Evolutionary conservation across 805 yeast species (phyloP), one percentile per base, ranked within the genome.

Genomic region (Suhomyces xylopsoci): DNA sequence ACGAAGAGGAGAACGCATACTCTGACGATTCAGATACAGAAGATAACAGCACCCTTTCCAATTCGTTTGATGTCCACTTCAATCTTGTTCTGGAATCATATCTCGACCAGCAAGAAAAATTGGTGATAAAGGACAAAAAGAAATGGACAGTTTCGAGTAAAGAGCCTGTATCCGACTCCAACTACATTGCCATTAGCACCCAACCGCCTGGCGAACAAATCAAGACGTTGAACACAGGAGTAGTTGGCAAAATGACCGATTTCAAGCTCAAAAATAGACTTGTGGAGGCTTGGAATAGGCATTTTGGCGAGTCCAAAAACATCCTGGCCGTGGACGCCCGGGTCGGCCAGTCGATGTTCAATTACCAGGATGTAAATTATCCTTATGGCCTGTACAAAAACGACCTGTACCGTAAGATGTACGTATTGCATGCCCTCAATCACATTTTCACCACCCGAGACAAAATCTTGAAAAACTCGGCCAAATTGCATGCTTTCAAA

Each of bases 381-480:
- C 89, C 90, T 17, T 80, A 79, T 55, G 70, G 78, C 40, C 69
- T 76, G 6, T 76, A 73, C 64, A 71, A 76, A n/a, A 81, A 82
- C 55, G 78, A 76, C 14, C 59, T 70, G 2, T 81, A 91, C 62
- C 82, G 84, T 62, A 82, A 81, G 55, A 66, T 88, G 34, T 88
- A 88, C 67, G 65, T 78, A 0, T 63, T 88, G 54, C 99, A 93
- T 70, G 79, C 81, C 5, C 66, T 91, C 51, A 93, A 94, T 62
- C 99, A 93, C 67, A 71, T 94, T 30, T 81, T 76, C 70, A 91
- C 92, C 69, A 90, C 97, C 0, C 80, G 97, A 63, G 97, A 91
- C 67, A 73, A 84, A n/a, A 81, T 93, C 15, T 61, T 93, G 59
- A 88, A 87, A 64, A 86, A 94, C 70, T 90, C 86, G 59, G 80